Evolutionary conservation across 495 filamentous ascomycete genomes (phyloP).

Genomic region (Recurvomyces mirabilis): DNA sequence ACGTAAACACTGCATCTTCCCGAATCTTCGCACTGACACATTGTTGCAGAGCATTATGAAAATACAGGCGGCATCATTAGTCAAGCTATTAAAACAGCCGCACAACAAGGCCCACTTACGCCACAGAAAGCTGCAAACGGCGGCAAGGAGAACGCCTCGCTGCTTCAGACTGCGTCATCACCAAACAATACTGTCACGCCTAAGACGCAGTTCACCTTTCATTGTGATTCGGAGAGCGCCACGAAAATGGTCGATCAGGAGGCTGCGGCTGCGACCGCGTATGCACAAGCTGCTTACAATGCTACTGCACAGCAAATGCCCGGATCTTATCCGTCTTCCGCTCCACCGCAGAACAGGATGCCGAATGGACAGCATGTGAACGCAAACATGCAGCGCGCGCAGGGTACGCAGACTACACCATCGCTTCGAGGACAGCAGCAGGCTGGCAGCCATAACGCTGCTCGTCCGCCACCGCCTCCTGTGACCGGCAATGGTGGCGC

Average conservation of each 20-base stretch:
- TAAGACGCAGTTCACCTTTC: constrained; percentile 86
- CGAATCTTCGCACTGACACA: no score
- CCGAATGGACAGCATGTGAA: not conserved
- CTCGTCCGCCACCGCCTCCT: constrained; percentile 4
- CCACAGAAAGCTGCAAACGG: constrained; percentile 55
- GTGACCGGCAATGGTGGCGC: no score
- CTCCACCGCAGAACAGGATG: not conserved
- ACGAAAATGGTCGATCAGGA: constrained; percentile 43
- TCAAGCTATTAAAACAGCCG: constrained; percentile 79
- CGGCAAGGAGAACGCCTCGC: constrained; percentile 45
- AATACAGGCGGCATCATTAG: constrained; percentile 60
- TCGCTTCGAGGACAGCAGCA: constrained; percentile 33
- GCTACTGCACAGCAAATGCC: not conserved
- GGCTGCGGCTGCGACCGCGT: not conserved
- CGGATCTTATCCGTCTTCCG: not conserved
- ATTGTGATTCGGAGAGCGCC: constrained; percentile 64
- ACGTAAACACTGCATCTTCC: no score
- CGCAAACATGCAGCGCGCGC: constrained; percentile 39
- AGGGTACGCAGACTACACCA: constrained; percentile 53
- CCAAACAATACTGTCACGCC: constrained; percentile 41
- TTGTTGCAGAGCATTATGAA: no score
- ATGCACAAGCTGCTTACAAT: constrained; percentile 10
- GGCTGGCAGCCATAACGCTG: constrained; percentile 23
- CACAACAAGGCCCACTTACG: constrained; percentile 48
- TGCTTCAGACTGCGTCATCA: constrained; percentile 12